These are phyloP conservation scores for Monascus ruber DNA, from an alignment of 2,329 filamentous ascomycete species.

Conservation along the genomic window DNA sequence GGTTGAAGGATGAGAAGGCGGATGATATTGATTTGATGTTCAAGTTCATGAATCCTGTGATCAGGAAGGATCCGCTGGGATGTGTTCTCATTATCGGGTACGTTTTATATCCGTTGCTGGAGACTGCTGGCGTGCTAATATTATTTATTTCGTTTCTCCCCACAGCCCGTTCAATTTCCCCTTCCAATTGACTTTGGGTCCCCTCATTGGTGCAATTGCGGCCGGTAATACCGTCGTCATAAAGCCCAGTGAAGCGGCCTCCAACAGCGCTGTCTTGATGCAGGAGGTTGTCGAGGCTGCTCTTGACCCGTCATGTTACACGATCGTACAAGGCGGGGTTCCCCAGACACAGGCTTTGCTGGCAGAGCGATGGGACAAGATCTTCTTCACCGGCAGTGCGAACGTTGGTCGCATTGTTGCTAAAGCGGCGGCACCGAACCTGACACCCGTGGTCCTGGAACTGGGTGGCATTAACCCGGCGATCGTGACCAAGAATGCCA, in stretches of 20 bases:
- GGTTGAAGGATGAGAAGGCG: constrained; percentile 70
- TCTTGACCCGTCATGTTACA: constrained; percentile 67
- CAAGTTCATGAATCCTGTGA: constrained; percentile 58
- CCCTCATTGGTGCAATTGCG: constrained; percentile 78
- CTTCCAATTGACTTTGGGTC: constrained; percentile 64
- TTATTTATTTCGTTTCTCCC: constrained; percentile 1
- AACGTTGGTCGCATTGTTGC: constrained; percentile 75
- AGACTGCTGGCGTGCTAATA: constrained; percentile 1
- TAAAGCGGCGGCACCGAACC: constrained; percentile 75
- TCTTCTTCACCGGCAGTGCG: constrained; percentile 83
- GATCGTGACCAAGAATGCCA: constrained; percentile 73
- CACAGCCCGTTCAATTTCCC: constrained; percentile 81
- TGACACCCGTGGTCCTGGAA: constrained; percentile 82
- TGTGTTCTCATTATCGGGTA: constrained; percentile 72
- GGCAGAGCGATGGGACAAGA: constrained; percentile 91
- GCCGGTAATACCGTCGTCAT: constrained; percentile 82
- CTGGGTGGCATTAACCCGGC: constrained; percentile 87
- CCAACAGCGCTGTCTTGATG: constrained; percentile 64
- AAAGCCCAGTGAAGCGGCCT: constrained; percentile 80
- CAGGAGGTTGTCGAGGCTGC: constrained; percentile 61
- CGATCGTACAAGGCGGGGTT: constrained; percentile 67
- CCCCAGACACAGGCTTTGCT: constrained; percentile 72
- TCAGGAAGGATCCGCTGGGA: constrained; percentile 81
- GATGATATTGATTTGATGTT: constrained; percentile 58
- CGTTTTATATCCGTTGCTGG: constrained; percentile 7